Percentiles rank a stretch among this genome's conserved stretches.
Conservation (phyloP, 176 grass and related monocot genomes). For the Typha latifolia region DNA sequence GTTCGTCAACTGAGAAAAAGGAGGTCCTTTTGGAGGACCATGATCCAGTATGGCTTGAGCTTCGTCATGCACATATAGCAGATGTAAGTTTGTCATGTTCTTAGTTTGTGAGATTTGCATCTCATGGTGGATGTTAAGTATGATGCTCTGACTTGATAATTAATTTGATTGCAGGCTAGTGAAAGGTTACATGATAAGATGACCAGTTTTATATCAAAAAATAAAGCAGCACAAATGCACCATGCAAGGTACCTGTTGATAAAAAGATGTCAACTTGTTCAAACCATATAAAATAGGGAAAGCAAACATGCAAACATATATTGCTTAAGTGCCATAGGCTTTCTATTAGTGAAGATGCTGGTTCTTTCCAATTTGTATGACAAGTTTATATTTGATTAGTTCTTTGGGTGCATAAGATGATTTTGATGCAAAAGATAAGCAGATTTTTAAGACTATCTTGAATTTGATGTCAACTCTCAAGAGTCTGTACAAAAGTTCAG, state of each 20-base stretch:
- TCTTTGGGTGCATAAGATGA: not conserved
- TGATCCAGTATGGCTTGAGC: constrained; percentile 93
- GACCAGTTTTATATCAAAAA: constrained; percentile 72
- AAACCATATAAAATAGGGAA: not conserved
- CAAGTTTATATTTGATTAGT: not conserved
- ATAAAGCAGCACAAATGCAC: constrained; percentile 84
- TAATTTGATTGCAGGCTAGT: constrained; percentile 46
- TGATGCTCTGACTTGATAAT: not conserved
- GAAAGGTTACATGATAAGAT: constrained; percentile 80
- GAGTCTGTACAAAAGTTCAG: too few species aligned
- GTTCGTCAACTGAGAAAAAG: constrained; percentile 53
- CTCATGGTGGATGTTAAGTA: not conserved
- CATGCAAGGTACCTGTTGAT: constrained; percentile 41
- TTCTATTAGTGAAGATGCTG: too few species aligned
- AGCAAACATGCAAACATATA: not conserved
- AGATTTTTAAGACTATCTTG: too few species aligned
- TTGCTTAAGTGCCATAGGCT: not conserved
- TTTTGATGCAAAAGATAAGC: too few species aligned
- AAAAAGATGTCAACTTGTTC: not conserved
- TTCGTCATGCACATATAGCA: constrained; percentile 71
- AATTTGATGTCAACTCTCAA: too few species aligned
- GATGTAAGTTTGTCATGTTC: constrained; percentile 41
- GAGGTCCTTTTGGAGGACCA: constrained; percentile 88
- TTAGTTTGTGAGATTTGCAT: constrained; percentile 10
- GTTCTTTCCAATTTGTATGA: not conserved